Evolutionary conservation across 2,329 filamentous ascomycete genomes (phyloP).

Genomic region (Stagonosporopsis rhizophila): DNA sequence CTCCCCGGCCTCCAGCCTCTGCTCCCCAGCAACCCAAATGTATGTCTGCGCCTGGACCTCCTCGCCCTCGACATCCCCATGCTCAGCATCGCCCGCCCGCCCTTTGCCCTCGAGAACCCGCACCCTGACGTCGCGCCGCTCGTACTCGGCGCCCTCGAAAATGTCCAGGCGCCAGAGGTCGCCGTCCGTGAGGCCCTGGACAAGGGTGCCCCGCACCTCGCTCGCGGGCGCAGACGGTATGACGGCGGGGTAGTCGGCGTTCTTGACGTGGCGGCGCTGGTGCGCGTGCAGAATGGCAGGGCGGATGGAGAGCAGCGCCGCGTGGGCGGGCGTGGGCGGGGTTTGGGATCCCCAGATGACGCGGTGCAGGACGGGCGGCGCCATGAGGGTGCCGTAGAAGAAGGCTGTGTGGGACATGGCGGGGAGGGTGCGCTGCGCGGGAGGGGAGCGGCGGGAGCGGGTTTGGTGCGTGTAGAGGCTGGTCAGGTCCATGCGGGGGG

Average conservation of each 20-base stretch:
- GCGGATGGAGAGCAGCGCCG: slow-evolving; percentile 65
- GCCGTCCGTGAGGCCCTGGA: slow-evolving; percentile 77
- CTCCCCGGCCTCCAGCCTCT: slow-evolving; percentile 71
- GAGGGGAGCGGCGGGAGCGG: background rate
- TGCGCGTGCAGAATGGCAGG: slow-evolving; percentile 79
- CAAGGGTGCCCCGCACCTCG: slow-evolving; percentile 74
- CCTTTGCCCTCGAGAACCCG: slow-evolving; percentile 44
- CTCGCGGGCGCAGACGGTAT: slow-evolving; percentile 48
- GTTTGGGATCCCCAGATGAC: slow-evolving; percentile 73
- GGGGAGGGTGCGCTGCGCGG: background rate
- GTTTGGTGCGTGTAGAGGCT: slow-evolving; percentile 19
- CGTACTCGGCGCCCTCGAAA: slow-evolving; percentile 83
- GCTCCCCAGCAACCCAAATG: slow-evolving; percentile 58
- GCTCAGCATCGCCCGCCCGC: slow-evolving; percentile 27
- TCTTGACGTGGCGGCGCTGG: slow-evolving; percentile 72
- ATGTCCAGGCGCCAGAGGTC: slow-evolving; percentile 78
- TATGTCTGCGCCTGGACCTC: slow-evolving; percentile 56
- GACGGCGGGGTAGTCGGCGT: slow-evolving; percentile 83
- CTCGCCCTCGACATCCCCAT: slow-evolving; percentile 38
- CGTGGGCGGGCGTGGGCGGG: slow-evolving; percentile 58
- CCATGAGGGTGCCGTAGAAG: slow-evolving; percentile 80
- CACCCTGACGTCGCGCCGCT: slow-evolving; percentile 59
- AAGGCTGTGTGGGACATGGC: slow-evolving; percentile 61
- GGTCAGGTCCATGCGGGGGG: slow-evolving; percentile 14
- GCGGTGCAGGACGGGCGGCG: slow-evolving; percentile 82